phyloP scores from a whole-genome alignment of 1,284 basidiomycete genomes.

The Rhodotorula sp. region DNA sequence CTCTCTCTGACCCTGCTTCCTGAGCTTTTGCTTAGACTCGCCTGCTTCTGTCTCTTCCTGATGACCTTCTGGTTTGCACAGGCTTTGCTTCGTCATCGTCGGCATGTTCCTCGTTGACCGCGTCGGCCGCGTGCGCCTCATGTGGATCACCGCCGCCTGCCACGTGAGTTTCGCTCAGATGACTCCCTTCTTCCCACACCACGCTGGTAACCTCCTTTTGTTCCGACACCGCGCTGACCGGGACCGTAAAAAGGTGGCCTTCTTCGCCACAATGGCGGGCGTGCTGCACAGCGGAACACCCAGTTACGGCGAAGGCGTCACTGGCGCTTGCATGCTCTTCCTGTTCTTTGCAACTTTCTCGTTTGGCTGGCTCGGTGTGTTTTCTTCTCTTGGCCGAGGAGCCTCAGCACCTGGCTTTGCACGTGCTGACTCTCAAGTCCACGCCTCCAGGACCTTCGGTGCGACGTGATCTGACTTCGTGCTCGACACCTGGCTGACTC shows the following conservation, averaged over 20 bases:
- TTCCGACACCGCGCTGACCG: neutral
- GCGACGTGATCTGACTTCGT: too few species aligned
- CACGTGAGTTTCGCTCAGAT: neutral
- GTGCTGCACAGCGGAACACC: neutral
- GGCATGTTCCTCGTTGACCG: slow-evolving; percentile 13
- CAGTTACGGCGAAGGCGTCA: slow-evolving; percentile 7
- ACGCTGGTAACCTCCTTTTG: too few species aligned
- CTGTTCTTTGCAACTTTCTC: neutral
- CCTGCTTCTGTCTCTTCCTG: neutral
- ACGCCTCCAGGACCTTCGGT: too few species aligned
- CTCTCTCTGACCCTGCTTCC: too few species aligned
- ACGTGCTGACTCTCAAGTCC: too few species aligned
- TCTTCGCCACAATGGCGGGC: slow-evolving; percentile 14
- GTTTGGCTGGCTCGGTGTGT: neutral
- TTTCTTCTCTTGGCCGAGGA: too few species aligned
- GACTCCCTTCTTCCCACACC: too few species aligned
- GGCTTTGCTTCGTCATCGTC: slow-evolving; percentile 6
- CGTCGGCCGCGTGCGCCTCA: slow-evolving; percentile 12
- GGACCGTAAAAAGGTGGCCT: neutral
- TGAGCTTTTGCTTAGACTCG: too few species aligned
- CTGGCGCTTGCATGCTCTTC: neutral
- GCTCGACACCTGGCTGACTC: neutral
- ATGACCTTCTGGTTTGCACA: neutral
- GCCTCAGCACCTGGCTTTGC: neutral
- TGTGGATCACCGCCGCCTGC: neutral